Percentiles rank a stretch among this genome's conserved stretches.
These are phyloP conservation scores for Beauveria bassiana DNA, from an alignment of 2,329 filamentous ascomycete species.

Conservation along the genomic window DNA sequence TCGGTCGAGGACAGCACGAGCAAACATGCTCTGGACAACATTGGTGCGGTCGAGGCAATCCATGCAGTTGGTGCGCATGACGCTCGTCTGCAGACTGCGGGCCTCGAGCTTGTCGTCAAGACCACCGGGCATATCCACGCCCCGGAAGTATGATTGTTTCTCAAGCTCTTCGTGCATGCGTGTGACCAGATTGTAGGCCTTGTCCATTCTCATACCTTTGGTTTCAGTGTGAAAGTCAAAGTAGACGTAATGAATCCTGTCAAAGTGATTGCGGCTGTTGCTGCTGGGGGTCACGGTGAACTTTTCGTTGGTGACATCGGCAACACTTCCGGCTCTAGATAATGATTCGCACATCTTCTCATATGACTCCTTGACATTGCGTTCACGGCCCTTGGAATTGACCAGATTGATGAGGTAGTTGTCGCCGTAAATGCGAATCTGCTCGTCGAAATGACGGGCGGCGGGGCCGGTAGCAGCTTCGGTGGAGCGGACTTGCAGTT, in stretches of 20 bases:
- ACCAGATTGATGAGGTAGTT: slow-evolving; percentile 97
- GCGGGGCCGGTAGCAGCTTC: slow-evolving; percentile 75
- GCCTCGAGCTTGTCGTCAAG: slow-evolving; percentile 67
- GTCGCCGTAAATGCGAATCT: slow-evolving; percentile 88
- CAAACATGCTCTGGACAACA: slow-evolving; percentile 95
- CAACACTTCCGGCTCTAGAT: slow-evolving; percentile 56
- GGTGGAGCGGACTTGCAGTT: slow-evolving; percentile 76
- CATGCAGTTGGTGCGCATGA: slow-evolving; percentile 98
- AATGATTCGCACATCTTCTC: slow-evolving; percentile 80
- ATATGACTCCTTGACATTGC: slow-evolving; percentile 84
- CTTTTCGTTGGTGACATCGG: slow-evolving; percentile 69
- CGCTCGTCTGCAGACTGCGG: slow-evolving; percentile 73
- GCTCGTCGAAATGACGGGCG: slow-evolving; percentile 82
- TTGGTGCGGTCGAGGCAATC: slow-evolving; percentile 97
- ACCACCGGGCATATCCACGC: slow-evolving; percentile 72
- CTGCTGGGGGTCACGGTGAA: slow-evolving; percentile 68
- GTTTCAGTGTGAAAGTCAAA: slow-evolving; percentile 99
- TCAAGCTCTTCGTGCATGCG: slow-evolving; percentile 68
- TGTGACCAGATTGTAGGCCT: slow-evolving; percentile 78
- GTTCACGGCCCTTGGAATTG: slow-evolving; percentile 90
- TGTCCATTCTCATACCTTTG: slow-evolving; percentile 89
- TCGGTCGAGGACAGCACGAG: slow-evolving; percentile 77
- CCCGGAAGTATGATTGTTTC: slow-evolving; percentile 85
- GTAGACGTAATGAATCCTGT: slow-evolving; percentile 90
- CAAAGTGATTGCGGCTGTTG: slow-evolving; percentile 54